A percentile compares a stretch with the other conserved stretches of the same genome.
These are phyloP conservation scores for Arctium minus DNA, from an alignment of 129 eudicot species.

Conservation along the genomic window DNA sequence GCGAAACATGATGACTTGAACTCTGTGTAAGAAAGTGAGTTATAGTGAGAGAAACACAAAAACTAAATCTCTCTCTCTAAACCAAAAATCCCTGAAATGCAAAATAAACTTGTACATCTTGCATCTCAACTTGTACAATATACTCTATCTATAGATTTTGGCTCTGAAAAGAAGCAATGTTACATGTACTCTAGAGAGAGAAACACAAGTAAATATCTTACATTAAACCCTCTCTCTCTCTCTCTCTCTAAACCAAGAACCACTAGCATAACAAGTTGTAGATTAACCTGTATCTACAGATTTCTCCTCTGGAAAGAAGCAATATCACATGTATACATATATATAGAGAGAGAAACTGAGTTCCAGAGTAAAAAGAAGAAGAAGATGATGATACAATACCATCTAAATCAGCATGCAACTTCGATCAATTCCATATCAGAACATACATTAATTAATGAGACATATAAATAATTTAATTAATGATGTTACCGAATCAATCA, in stretches of 20 bases:
- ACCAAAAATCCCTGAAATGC: background rate
- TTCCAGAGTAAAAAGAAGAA: no score
- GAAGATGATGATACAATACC: no score
- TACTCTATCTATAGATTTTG: background rate
- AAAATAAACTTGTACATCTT: background rate
- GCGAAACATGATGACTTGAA: no score
- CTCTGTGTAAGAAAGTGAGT: no score
- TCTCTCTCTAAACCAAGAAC: background rate
- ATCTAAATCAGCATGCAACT: no score
- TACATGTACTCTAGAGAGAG: background rate
- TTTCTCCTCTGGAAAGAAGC: background rate
- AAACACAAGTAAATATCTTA: background rate
- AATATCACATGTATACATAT: background rate
- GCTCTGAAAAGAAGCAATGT: background rate
- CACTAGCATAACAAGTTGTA: background rate
- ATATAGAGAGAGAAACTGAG: slow-evolving; percentile 2
- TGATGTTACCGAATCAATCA: no score
- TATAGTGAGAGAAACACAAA: no score
- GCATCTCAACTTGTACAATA: background rate
- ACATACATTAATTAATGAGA: no score
- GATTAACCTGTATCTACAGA: background rate
- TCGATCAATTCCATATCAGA: no score
- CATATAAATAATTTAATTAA: no score
- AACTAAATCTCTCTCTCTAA: background rate
- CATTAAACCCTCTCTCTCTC: no score